Evolutionary conservation across 352 stramenopile genomes (phyloP).

Genomic region (Globisporangium cederbergense): DNA sequence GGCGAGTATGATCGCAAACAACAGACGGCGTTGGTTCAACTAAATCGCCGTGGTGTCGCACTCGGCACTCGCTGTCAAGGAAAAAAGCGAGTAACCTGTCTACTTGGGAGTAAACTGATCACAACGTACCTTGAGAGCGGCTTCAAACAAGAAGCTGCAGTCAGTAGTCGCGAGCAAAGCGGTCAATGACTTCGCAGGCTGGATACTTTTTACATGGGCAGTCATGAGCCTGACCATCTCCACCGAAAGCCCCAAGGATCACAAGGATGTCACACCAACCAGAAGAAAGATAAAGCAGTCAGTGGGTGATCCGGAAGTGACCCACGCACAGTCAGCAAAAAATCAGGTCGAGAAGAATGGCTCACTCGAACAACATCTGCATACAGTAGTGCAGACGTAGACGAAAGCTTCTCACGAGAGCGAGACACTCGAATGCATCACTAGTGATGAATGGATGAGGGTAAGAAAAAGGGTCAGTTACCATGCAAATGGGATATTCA

Average conservation of each 20-base stretch:
- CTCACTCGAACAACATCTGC: neutral
- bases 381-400: neutral
- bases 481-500: constrained; percentile 12
- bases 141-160: neutral
- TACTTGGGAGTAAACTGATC: no score
- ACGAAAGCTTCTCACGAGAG: neutral
- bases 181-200: neutral
- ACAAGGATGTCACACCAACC: no score
- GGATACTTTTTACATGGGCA: no score
- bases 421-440: constrained; percentile 4
- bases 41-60: no score
- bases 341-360: neutral
- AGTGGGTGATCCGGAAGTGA: neutral
- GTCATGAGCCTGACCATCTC: no score
- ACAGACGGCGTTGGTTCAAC: no score
- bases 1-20: neutral
- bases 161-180: neutral
- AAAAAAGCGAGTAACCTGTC: no score
- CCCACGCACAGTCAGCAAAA: neutral
- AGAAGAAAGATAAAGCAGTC: no score
- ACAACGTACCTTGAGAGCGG: neutral
- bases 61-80: no score
- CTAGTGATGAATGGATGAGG: constrained; percentile 6
- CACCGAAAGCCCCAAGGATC: no score
- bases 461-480: constrained; percentile 12